Percentiles rank a stretch among this genome's conserved stretches.
phyloP scores from a whole-genome alignment of 176 grass and related monocot genomes.

The Eremochloa ophiuroides region DNA sequence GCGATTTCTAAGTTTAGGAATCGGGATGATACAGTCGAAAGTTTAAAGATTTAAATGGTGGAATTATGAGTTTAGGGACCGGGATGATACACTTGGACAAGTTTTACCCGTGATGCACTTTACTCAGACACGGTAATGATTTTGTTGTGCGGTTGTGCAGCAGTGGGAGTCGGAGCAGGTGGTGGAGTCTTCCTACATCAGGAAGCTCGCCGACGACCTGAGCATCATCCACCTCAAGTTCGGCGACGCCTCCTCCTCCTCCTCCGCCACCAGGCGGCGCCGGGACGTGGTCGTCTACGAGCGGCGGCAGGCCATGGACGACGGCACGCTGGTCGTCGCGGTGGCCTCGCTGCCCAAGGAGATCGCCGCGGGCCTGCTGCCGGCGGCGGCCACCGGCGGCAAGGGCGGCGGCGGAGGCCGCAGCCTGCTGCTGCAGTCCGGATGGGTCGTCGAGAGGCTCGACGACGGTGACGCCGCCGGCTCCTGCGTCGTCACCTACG shows the following conservation, averaged over 20 bases:
- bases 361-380: slow-evolving; percentile 85
- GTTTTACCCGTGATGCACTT: too few species aligned
- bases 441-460: slow-evolving; percentile 95
- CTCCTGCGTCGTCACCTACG: slow-evolving; percentile 84
- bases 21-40: too few species aligned
- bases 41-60: too few species aligned
- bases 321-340: slow-evolving; percentile 90
- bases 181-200: slow-evolving; percentile 75
- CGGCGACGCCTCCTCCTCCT: slow-evolving; percentile 53
- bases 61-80: too few species aligned
- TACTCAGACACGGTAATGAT: too few species aligned
- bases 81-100: too few species aligned
- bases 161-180: slow-evolving; percentile 86
- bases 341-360: slow-evolving; percentile 94
- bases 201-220: slow-evolving; percentile 67
- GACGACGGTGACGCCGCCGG: slow-evolving; percentile 19
- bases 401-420: slow-evolving; percentile 12
- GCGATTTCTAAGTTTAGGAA: too few species aligned
- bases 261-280: slow-evolving; percentile 43
- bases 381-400: background rate
- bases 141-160: too few species aligned
- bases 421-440: slow-evolving; percentile 81
- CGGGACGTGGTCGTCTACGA: slow-evolving; percentile 92
- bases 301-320: slow-evolving; percentile 93
- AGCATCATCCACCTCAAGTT: slow-evolving; percentile 93